Percentiles rank a stretch among this genome's conserved stretches.
These are phyloP conservation scores for Magnusiomyces magnusii DNA, from an alignment of 1,139 yeast genomes.

Conservation along the genomic window DNA sequence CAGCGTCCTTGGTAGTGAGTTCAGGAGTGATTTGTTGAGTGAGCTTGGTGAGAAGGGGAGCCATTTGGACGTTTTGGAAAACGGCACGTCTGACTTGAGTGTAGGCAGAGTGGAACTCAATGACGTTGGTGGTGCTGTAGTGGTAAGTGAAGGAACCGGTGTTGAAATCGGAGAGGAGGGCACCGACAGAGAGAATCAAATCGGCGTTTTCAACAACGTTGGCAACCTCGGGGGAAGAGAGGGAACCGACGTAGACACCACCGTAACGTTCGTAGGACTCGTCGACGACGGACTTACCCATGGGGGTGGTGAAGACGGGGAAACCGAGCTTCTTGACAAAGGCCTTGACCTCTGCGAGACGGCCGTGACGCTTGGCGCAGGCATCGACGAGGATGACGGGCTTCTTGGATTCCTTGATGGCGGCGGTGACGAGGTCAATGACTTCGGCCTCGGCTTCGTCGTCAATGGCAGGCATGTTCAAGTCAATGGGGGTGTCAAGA, in stretches of 20 bases:
- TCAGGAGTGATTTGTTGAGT: slow-evolving; percentile 19
- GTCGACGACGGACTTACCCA: slow-evolving; percentile 80
- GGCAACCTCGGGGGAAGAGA: slow-evolving; percentile 68
- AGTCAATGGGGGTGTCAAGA: slow-evolving; percentile 58
- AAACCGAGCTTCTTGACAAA: slow-evolving; percentile 65
- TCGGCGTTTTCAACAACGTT: slow-evolving; percentile 72
- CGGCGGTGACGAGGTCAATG: slow-evolving; percentile 45
- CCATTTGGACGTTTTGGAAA: slow-evolving; percentile 75
- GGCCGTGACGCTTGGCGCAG: slow-evolving; percentile 73
- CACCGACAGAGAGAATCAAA: slow-evolving; percentile 71
- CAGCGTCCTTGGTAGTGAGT: slow-evolving; percentile 17
- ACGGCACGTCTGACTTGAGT: slow-evolving; percentile 68
- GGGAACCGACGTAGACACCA: slow-evolving; percentile 79
- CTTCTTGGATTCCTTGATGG: slow-evolving; percentile 51
- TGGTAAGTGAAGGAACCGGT: slow-evolving; percentile 84
- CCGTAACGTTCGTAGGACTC: slow-evolving; percentile 71
- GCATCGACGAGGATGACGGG: slow-evolving; percentile 82
- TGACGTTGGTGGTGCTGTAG: slow-evolving; percentile 68
- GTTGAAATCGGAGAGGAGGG: slow-evolving; percentile 78
- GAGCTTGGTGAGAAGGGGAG: slow-evolving; percentile 51
- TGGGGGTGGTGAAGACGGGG: slow-evolving; percentile 83
- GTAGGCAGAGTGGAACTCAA: slow-evolving; percentile 87
- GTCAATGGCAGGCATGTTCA: slow-evolving; percentile 55
- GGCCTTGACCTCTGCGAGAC: slow-evolving; percentile 51
- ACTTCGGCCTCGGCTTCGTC: slow-evolving; percentile 68